Evolutionary conservation across 2,329 filamentous ascomycete genomes (phyloP), one percentile per base, ranked within the genome.

Genomic region (Fusarium clavum): DNA sequence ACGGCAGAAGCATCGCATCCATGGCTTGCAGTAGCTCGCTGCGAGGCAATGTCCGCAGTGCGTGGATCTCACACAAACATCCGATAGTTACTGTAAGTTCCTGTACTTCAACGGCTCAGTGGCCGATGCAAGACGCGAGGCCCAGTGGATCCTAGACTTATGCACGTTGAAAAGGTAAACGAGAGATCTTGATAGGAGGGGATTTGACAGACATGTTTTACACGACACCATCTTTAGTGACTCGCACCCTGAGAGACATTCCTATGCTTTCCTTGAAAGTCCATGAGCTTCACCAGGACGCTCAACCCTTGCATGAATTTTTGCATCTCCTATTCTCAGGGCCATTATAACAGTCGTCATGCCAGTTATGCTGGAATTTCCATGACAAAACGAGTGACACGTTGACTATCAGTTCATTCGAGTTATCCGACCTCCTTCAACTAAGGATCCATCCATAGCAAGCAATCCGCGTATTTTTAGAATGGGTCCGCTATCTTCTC

Each of bases 401-500:
- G 22, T 41, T 29, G 22, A 41, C 25, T 27, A 43, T 41, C 24
- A n/a, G 16, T 25, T 45, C 43, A 18, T 25, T 51, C 52, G 54
- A 60, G 51, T 45, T 43, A 5, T 55, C 22, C 60, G 44, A n/a
- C 57, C 57, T 66, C 66, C 63, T 70, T 61, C 63, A 62, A 61
- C 51, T 53, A 41, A 49, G 30, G 46, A 60, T 45, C 18, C 18
- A 38, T 38, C 34, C 34, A n/a, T n/a, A 52, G 54, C 54, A 43
- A 45, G 48, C 54, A 32, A 66, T 67, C 71, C 47, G 61, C 60
- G 64, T 75, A 75, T 75, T 75, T 75, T 75, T 75, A 75, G 69
- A 73, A 72, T 68, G 63, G 65, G 43, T 55, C 60, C 56, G 40
- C 57, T 59, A 29, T 49, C 24, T 70, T 61, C 43, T 53, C 70